Base-by-base conservation (phyloP, 2,329 filamentous ascomycete genomes). In the Domatiomyces globalis region DNA sequence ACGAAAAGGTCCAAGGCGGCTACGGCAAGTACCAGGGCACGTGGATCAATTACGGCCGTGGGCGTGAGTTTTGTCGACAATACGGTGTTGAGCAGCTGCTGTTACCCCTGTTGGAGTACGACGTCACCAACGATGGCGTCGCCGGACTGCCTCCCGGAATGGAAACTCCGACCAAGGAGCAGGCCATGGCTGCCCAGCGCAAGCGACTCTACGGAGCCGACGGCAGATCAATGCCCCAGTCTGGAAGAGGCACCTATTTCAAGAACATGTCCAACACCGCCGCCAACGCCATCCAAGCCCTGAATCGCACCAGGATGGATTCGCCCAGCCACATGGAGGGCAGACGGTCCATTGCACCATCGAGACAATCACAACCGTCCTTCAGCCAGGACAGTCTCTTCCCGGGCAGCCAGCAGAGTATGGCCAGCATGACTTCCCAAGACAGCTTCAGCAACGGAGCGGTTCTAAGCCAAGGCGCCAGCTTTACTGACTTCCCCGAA, bases 21-120 rank as follows among this genome's bases (percentile, higher is more conserved):
- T 96, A 96, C 67, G 92, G 92, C 62, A 96, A 96, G 79, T 98
- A 96, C 61, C 92, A 98, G 72, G 92, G 92, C 51, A 98, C 92
- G 2, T 98, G 92, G 92, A 94, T 98, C 63, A 87, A 85, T 63
- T 96, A 94, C 63, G 85, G 90, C 48, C 81, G 90, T 55, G 92
- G 90, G 1, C 77, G 94, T 45, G 87, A 95, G 63, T 90, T 98
- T 61, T 96, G 92, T 67, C 81, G 85, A 43, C 78, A 81, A 63
- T 83, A 83, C 61, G 77, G 78, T 52, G 72, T 75, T 42, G 70
- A 73, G 56, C 70, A 73, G 54, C 50, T 72, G 22, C 62, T 75
- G 42, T 63, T 70, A 45, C 72, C 72, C 8, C 62, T 75, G 45
- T 65, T 75, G 9, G 71, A 74, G 55, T 73, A 74, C 54, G 71